A percentile compares a stretch with the other conserved stretches of the same genome.
Conservation (phyloP, 306 rosid genomes). For the Ammopiptanthus mongolicus region DNA sequence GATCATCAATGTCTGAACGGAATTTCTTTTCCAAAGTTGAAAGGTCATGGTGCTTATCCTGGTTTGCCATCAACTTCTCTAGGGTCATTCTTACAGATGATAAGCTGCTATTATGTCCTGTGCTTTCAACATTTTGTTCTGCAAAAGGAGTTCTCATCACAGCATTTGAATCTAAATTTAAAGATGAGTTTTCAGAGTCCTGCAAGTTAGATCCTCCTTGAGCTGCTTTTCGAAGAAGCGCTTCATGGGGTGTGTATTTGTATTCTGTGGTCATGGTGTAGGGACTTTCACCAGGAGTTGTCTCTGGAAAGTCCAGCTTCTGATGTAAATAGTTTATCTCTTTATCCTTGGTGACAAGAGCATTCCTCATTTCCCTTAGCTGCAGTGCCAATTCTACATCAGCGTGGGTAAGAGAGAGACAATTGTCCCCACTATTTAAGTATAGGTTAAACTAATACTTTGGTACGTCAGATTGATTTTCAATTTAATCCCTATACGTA, state of each 20-base stretch:
- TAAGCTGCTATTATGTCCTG: neutral
- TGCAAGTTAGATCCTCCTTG: constrained; percentile 30
- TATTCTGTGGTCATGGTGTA: constrained; percentile 37
- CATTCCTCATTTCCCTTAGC: constrained; percentile 60
- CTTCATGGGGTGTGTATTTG: constrained; percentile 47
- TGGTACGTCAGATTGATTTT: too few relatives aligned
- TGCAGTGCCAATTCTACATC: neutral
- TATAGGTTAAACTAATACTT: too few relatives aligned
- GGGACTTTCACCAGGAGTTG: constrained; percentile 48
- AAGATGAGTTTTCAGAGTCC: constrained; percentile 21
- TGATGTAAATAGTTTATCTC: constrained; percentile 53
- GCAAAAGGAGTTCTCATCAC: neutral
- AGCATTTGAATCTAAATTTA: constrained; percentile 16
- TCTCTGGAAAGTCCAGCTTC: constrained; percentile 26
- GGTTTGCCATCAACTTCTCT: constrained; percentile 21
- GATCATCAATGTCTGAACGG: constrained; percentile 60
- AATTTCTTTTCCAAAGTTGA: constrained; percentile 52
- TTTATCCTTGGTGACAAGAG: constrained; percentile 47
- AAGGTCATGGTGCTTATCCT: constrained; percentile 21
- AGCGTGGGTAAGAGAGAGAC: neutral
- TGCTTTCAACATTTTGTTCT: constrained; percentile 8
- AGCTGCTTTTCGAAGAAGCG: constrained; percentile 11
- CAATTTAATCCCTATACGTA: too few relatives aligned
- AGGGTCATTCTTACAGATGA: constrained; percentile 13
- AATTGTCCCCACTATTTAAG: neutral